These are phyloP conservation scores for Blattamonas nauphoetae DNA, from an alignment of 78 protist genomes.

Conservation along the genomic window DNA sequence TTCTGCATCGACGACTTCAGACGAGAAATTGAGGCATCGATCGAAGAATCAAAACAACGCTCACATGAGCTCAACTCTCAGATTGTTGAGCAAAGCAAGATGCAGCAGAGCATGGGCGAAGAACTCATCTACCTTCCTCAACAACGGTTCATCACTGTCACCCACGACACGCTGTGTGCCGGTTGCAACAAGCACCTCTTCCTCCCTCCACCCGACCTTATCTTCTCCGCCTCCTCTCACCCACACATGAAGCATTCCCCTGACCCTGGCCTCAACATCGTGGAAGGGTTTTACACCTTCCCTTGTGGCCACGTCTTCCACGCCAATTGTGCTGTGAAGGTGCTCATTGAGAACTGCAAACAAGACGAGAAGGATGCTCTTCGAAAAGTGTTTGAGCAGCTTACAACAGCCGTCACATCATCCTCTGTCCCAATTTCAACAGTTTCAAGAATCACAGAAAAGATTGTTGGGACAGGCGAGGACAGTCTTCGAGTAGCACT, in stretches of 20 bases:
- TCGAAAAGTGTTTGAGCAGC: no score
- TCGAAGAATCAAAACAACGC: background rate
- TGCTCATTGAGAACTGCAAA: background rate
- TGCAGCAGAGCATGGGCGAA: background rate
- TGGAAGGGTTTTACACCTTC: background rate
- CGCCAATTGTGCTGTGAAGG: background rate
- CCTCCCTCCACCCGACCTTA: background rate
- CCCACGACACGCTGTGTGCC: background rate
- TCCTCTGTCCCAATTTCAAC: background rate
- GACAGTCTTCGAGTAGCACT: background rate
- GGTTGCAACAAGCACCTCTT: background rate
- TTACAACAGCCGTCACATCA: no score
- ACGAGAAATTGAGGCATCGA: background rate
- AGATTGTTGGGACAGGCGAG: no score
- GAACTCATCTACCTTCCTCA: background rate
- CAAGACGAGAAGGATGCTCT: background rate
- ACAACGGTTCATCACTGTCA: background rate
- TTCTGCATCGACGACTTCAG: slow-evolving; percentile 29
- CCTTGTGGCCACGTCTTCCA: background rate
- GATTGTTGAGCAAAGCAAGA: background rate
- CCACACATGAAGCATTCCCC: background rate
- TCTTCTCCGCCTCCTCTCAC: background rate
- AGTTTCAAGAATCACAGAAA: background rate
- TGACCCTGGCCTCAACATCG: background rate
- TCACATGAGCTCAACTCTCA: background rate